These are phyloP conservation scores for Elongisporangium undulatum DNA, from an alignment of 352 stramenopile genomes.

Conservation along the genomic window DNA sequence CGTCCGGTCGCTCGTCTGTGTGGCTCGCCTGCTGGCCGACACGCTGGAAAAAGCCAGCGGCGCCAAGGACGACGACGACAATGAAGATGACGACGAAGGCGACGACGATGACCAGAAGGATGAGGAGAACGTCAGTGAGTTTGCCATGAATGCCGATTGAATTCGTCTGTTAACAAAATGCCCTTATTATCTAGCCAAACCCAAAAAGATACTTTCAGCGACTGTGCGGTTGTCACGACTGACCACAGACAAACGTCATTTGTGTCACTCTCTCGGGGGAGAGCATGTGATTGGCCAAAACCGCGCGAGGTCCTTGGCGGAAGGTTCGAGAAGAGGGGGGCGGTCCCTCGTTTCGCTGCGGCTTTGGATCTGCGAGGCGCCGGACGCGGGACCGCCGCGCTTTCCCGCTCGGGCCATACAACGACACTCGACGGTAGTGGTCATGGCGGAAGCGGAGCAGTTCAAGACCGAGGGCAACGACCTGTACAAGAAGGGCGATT, in stretches of 20 bases:
- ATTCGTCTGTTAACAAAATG: background rate
- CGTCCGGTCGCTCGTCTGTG: conserved; percentile 33
- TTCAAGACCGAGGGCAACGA: conserved; percentile 89
- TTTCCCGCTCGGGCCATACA: background rate
- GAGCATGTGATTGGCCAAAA: conserved; percentile 3
- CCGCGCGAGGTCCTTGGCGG: background rate
- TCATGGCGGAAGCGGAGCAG: conserved; percentile 38
- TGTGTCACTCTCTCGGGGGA: conserved; percentile 9
- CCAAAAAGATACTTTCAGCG: background rate
- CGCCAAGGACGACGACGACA: background rate
- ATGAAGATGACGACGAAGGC: background rate
- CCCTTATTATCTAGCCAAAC: background rate
- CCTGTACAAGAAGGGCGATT: conserved; percentile 90
- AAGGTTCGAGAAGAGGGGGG: conserved; percentile 31
- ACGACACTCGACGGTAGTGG: conserved; percentile 1
- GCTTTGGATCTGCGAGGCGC: background rate
- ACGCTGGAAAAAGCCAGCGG: conserved; percentile 30
- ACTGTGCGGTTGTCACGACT: background rate
- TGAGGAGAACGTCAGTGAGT: conserved; percentile 22
- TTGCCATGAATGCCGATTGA: conserved; percentile 22
- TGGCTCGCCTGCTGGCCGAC: conserved; percentile 45
- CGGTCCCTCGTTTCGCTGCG: background rate
- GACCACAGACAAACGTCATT: background rate
- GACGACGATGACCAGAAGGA: conserved; percentile 6
- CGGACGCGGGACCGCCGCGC: background rate